phyloP scores from a whole-genome alignment of 148 eudicot genomes.

The Chenopodium quinoa region DNA sequence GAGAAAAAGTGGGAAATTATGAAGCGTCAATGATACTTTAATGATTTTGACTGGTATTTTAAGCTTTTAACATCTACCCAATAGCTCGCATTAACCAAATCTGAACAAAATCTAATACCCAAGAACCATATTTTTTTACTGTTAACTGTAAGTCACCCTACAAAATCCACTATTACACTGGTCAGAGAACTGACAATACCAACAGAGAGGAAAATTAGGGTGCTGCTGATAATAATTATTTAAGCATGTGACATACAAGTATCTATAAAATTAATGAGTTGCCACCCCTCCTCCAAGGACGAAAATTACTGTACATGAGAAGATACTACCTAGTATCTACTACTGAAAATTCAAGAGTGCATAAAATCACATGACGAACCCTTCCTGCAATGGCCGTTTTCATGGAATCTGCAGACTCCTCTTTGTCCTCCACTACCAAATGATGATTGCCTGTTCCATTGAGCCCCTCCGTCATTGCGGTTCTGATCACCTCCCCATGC shows the following conservation, averaged over 20 bases:
- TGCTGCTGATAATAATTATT: background rate
- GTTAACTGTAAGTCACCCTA: slow-evolving; percentile 5
- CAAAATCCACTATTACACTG: slow-evolving; percentile 12
- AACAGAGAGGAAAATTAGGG: background rate
- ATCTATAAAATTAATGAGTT: background rate
- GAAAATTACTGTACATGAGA: slow-evolving; percentile 39
- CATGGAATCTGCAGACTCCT: slow-evolving; percentile 38
- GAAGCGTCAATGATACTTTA: too few species aligned
- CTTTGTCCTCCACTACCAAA: slow-evolving; percentile 41
- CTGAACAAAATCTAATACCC: background rate
- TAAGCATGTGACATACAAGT: background rate
- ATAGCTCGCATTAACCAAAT: background rate
- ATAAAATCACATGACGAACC: slow-evolving; percentile 42
- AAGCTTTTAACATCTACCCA: background rate
- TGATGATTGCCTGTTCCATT: slow-evolving; percentile 53
- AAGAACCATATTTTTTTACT: background rate
- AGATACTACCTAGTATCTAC: slow-evolving; percentile 19
- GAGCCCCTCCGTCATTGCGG: slow-evolving; percentile 41
- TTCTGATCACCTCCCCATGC: slow-evolving; percentile 44
- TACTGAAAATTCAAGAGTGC: slow-evolving; percentile 31
- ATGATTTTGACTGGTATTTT: background rate
- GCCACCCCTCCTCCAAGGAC: slow-evolving; percentile 8
- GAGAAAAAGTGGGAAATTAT: too few species aligned
- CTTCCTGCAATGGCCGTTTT: slow-evolving; percentile 49
- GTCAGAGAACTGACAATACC: background rate